phyloP scores from a whole-genome alignment of 257 asterid genomes.

The Gentiana dahurica region DNA sequence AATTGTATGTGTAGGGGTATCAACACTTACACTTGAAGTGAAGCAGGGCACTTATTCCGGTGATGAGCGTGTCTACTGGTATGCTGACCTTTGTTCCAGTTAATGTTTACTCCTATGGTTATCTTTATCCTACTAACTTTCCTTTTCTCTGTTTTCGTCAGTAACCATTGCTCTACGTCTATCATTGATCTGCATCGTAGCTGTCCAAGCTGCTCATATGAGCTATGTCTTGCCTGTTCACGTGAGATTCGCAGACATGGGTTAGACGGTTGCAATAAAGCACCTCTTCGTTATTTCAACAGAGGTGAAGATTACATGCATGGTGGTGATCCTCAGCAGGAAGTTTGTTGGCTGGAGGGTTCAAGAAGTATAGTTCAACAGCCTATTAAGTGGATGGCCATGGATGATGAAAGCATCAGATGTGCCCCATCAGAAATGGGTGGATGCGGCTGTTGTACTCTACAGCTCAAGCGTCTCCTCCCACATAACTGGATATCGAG shows the following conservation, averaged over 20 bases:
- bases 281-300: slow-evolving; percentile 18
- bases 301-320: slow-evolving; percentile 74
- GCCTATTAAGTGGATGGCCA: slow-evolving; percentile 28
- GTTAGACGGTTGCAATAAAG: slow-evolving; percentile 20
- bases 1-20: slow-evolving; percentile 36
- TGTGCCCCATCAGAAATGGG: slow-evolving; percentile 74
- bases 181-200: slow-evolving; percentile 92
- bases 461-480: slow-evolving; percentile 80
- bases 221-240: slow-evolving; percentile 75
- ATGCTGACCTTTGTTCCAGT: slow-evolving; percentile 9
- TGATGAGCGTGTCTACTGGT: slow-evolving; percentile 91
- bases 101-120: slow-evolving; percentile 2
- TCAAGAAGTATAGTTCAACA: slow-evolving; percentile 18
- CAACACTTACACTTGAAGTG: slow-evolving; percentile 35
- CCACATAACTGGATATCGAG: slow-evolving; percentile 52
- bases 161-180: slow-evolving; percentile 87
- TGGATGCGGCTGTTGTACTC: slow-evolving; percentile 56
- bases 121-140: slow-evolving; percentile 4
- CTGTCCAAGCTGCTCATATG: slow-evolving; percentile 76
- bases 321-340: slow-evolving; percentile 57
- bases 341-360: slow-evolving; percentile 16
- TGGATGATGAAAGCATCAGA: slow-evolving; percentile 25
- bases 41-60: slow-evolving; percentile 36
- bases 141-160: slow-evolving; percentile 23
- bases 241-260: slow-evolving; percentile 48